Conservation (phyloP, 2,329 filamentous ascomycete genomes). For the Bisporella sp. region DNA sequence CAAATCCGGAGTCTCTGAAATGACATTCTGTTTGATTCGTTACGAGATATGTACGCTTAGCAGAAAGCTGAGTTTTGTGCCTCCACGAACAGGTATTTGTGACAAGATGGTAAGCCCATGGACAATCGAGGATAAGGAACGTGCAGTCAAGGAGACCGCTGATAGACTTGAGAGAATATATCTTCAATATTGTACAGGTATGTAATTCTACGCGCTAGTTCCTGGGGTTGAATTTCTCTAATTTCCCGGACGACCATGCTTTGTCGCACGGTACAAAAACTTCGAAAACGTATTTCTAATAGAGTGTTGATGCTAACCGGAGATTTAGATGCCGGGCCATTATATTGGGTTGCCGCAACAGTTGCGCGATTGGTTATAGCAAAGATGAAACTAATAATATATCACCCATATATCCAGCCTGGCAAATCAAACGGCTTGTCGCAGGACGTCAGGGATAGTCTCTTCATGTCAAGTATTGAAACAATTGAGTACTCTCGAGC, state of each 20-base stretch:
- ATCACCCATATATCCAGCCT: slow-evolving; percentile 26
- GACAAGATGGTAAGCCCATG: slow-evolving; percentile 3
- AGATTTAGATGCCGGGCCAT: slow-evolving; percentile 25
- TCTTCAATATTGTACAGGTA: slow-evolving; percentile 20
- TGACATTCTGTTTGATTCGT: slow-evolving; percentile 31
- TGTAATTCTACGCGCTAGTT: no score
- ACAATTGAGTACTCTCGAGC: slow-evolving; percentile 34
- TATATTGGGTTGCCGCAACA: slow-evolving; percentile 45
- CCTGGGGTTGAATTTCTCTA: no score
- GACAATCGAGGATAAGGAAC: slow-evolving; percentile 25
- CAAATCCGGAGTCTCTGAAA: slow-evolving; percentile 29
- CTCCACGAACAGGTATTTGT: slow-evolving; percentile 13
- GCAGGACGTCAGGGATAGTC: slow-evolving; percentile 28
- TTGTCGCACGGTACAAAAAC: no score
- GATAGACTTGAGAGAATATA: slow-evolving; percentile 25
- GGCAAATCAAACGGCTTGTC: slow-evolving; percentile 24
- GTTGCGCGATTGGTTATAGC: slow-evolving; percentile 31
- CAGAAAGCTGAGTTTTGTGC: slow-evolving; percentile 18
- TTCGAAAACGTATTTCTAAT: no score
- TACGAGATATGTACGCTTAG: slow-evolving; percentile 26
- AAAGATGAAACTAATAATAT: slow-evolving; percentile 32
- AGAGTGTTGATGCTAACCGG: background rate
- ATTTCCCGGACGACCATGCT: no score
- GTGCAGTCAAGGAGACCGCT: slow-evolving; percentile 24
- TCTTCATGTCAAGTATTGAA: slow-evolving; percentile 33